A percentile compares a stretch with the other conserved stretches of the same genome.
Conservation (phyloP, 169 alveolate genomes). For the Amoebophrya sp. region DNA sequence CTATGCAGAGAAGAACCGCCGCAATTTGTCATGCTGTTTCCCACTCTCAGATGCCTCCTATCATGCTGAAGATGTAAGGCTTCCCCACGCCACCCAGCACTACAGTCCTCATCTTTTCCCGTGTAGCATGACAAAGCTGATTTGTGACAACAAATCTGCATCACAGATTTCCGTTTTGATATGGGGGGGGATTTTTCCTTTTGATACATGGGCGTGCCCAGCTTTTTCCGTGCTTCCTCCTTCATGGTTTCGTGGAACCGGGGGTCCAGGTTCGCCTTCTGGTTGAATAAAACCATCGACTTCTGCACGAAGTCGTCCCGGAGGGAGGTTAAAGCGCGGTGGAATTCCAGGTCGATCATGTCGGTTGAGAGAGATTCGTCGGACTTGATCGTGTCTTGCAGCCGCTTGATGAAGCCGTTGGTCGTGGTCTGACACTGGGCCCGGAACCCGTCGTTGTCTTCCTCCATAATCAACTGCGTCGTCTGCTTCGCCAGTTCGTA, state of each 20-base stretch:
- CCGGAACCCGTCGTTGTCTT: background rate
- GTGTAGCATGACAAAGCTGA: no score
- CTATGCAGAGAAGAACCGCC: no score
- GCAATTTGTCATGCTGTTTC: no score
- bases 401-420: background rate
- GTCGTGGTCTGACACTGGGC: constrained; percentile 3
- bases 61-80: no score
- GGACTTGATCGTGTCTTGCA: no score
- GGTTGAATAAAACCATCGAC: background rate
- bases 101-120: no score
- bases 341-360: constrained; percentile 14
- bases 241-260: constrained; percentile 5
- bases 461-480: background rate
- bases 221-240: background rate
- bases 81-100: no score
- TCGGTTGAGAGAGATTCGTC: background rate
- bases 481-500: background rate
- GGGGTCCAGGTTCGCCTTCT: background rate
- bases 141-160: no score
- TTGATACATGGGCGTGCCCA: background rate
- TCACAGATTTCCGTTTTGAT: no score
- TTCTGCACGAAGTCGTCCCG: background rate
- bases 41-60: no score
- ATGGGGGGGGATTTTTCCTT: no score
- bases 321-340: background rate